These are phyloP conservation scores for Cladosporium velox DNA, from an alignment of 2,329 filamentous ascomycete species.

Conservation along the genomic window DNA sequence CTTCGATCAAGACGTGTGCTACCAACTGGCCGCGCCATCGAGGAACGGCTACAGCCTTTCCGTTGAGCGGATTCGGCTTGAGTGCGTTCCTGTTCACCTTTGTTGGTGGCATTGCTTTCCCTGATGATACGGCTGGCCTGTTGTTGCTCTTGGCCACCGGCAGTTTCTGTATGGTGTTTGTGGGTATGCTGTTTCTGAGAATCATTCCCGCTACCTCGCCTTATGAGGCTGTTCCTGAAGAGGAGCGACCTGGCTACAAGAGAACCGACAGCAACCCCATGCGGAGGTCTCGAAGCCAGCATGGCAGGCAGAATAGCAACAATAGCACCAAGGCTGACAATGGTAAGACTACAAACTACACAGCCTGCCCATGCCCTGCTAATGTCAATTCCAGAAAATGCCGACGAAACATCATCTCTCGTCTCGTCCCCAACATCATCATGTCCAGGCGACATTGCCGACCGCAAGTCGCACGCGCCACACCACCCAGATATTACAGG, in stretches of 20 bases:
- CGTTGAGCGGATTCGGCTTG: conserved; percentile 86
- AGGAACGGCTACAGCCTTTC: conserved; percentile 92
- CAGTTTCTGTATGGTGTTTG: conserved; percentile 72
- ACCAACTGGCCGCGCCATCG: conserved; percentile 89
- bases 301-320: conserved; percentile 8
- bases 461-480: conserved; percentile 58
- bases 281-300: conserved; percentile 48
- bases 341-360: conserved; percentile 57
- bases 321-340: conserved; percentile 48
- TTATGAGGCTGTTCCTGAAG: conserved; percentile 60
- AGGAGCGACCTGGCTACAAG: conserved; percentile 33
- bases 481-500: conserved; percentile 91
- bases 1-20: conserved; percentile 79
- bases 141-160: conserved; percentile 78
- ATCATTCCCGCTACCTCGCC: conserved; percentile 60
- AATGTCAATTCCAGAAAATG: conserved; percentile 39
- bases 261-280: conserved; percentile 47
- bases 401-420: conserved; percentile 79
- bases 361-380: background rate
- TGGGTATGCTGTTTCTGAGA: conserved; percentile 72
- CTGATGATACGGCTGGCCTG: conserved; percentile 79
- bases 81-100: conserved; percentile 96
- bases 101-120: conserved; percentile 74
- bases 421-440: conserved; percentile 62
- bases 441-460: conserved; percentile 53